Base-by-base conservation (phyloP, 2,329 filamentous ascomycete genomes). In the Cytospora chrysosperma region DNA sequence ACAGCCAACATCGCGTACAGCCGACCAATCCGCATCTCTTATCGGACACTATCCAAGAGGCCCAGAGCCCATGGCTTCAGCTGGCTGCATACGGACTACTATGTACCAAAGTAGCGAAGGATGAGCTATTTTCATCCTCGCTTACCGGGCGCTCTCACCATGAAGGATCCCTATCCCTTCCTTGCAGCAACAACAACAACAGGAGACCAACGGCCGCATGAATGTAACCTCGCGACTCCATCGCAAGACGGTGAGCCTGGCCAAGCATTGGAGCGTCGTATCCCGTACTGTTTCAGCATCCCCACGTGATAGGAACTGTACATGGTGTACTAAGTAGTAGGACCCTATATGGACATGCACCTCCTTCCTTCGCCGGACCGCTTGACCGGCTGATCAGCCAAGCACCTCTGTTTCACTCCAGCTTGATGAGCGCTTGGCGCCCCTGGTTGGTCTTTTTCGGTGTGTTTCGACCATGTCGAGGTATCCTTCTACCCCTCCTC, bases 71-170 rank as follows among this genome's bases (percentile, higher is more conserved):
- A 19, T 40, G 37, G 37, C 15, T 40, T 19, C 59, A 51, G 32
- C 34, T 52, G 52, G 15, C 8, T 52, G 19, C n/a, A n/a, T n/a
- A n/a, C n/a, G n/a, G n/a, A n/a, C n/a, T n/a, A n/a, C n/a, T n/a
- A n/a, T n/a, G n/a, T n/a, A n/a, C n/a, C n/a, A n/a, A n/a, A n/a
- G n/a, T n/a, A n/a, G 51, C 51, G 27, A 49, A 54, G 27, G 50
- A 55, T 49, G 37, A 55, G 60, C 63, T 65, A 65, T 65, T 65
- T 63, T 53, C 47, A 59, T 65, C 56, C 56, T 50, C 63, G 52
- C 56, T 50, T 58, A 27, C 43, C n/a, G 43, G 43, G 24, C 2
- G 30, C 32, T 24, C 15, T 28, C 21, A 37, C 8, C 21, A 19
- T 26, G 28, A 51, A 49, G 51, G n/a, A 37, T 51, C 15, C 32